Base-by-base conservation (phyloP, 2,329 filamentous ascomycete species). In the Clarireedia hainanense region DNA sequence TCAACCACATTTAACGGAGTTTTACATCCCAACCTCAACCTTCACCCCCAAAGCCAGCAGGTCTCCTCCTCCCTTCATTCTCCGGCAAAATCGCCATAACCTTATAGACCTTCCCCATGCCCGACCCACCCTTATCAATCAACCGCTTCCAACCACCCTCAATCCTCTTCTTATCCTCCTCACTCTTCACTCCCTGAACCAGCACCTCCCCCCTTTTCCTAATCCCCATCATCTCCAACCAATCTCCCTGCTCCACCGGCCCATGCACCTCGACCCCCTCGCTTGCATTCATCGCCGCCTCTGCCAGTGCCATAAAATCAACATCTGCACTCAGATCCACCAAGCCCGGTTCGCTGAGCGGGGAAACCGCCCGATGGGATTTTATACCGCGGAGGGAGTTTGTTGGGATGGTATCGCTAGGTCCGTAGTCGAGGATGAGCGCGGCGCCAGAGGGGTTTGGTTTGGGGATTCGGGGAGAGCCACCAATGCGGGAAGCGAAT, bases 71-170 rank as follows among this genome's bases (percentile, higher is more conserved):
- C 1, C 87, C 85, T 37, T 78, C 80, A 61, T 88, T 89, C 71
- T 91, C 87, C 0, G 94, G 94, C 65, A 97, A 69, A 64, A 99
- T 89, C 12, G 91, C 89, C 78, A 99, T 79, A 24, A 84, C 91
- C 74, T 97, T 96, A 71, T 99, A 99, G 23, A 96, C 75, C 73
- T 86, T 91, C 0, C 94, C 94, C 94, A 99, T 99, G 0, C 91
- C 92, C 51, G 82, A 84, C 1, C 84, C 86, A 0, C 88, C 86
- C 43, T 83, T 78, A 70, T 96, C 91, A n/a, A 96, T 82, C 51
- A 99, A 74, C 59, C 94, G 78, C 73, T 82, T 86, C 82, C 90
- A 95, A 0, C 87, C 85, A 60, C 76, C 80, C 61, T 90, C 83
- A 34, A 96, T 76, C 51, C 83, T 81, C 62, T 75, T 76, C 30